Conservation (phyloP, 176 grass and related monocot genomes). For the Eleusine coracana region DNA sequence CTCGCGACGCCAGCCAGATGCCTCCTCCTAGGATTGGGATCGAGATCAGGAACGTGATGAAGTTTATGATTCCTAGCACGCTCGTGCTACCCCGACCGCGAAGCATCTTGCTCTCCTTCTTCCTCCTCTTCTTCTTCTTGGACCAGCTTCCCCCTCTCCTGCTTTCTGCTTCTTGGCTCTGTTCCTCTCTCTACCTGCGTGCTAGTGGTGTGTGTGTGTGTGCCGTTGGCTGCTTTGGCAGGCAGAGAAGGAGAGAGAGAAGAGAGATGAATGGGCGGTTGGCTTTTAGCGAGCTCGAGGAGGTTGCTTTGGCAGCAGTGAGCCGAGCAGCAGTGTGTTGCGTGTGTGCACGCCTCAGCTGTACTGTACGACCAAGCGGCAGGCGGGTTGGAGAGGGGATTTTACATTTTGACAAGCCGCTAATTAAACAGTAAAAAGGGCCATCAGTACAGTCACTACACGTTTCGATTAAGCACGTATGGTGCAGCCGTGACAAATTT, state of each 20-base stretch:
- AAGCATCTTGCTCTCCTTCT: constrained; percentile 42
- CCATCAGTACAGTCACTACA: neutral
- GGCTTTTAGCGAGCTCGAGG: neutral
- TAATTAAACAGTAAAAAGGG: neutral
- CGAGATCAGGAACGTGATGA: constrained; percentile 78
- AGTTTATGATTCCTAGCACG: constrained; percentile 77
- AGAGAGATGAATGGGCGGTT: no score
- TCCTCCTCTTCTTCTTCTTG: neutral
- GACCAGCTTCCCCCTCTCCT: neutral
- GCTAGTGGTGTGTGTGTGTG: neutral
- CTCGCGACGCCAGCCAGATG: constrained; percentile 76
- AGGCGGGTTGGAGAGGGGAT: no score
- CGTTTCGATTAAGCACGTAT: neutral
- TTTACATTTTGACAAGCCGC: neutral
- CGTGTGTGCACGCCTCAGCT: neutral
- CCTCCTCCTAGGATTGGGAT: constrained; percentile 92
- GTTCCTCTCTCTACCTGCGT: neutral
- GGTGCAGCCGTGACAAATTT: no score
- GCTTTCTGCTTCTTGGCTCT: neutral
- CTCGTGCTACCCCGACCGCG: constrained; percentile 63
- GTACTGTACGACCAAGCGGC: neutral
- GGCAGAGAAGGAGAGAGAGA: no score
- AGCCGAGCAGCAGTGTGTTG: neutral
- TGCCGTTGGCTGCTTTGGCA: neutral
- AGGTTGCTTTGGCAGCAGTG: no score